Evolutionary conservation across 257 asterid genomes (phyloP).

Genomic region (Paulownia fortunei): DNA sequence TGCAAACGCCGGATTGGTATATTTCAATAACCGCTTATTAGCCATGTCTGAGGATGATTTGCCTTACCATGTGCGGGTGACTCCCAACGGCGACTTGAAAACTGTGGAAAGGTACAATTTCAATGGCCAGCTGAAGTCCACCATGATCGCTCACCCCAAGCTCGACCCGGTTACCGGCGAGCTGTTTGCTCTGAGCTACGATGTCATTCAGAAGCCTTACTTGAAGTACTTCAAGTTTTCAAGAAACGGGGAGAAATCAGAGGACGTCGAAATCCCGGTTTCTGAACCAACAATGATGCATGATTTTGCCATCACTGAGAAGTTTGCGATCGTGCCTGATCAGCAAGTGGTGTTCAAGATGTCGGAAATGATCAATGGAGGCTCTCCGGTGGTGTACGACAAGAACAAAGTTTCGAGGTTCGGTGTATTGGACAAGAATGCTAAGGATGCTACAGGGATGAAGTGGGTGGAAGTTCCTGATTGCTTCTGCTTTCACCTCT

Average conservation of each 20-base stretch:
- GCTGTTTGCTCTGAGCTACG: constrained; percentile 88
- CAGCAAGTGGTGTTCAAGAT: constrained; percentile 96
- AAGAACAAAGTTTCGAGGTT: constrained; percentile 67
- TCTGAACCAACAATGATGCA: constrained; percentile 97
- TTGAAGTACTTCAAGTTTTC: constrained; percentile 80
- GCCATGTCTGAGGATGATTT: constrained; percentile 99
- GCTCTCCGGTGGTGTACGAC: constrained; percentile 91
- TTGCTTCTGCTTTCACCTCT: constrained; percentile 93
- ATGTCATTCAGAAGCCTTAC: constrained; percentile 87
- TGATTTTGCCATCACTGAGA: constrained; percentile 96
- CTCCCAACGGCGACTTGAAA: constrained; percentile 70
- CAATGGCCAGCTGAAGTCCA: constrained; percentile 59
- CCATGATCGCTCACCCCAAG: constrained; percentile 98
- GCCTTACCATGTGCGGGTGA: constrained; percentile 80
- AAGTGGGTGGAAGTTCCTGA: constrained; percentile 88
- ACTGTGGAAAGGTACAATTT: constrained; percentile 71
- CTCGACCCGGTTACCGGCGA: constrained; percentile 89
- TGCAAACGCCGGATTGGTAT: constrained; percentile 94
- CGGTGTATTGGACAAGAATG: constrained; percentile 74
- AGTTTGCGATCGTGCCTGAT: constrained; percentile 77
- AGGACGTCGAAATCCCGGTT: constrained; percentile 85
- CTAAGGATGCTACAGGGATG: constrained; percentile 46
- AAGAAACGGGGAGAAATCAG: constrained; percentile 63
- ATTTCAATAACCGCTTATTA: constrained; percentile 69
- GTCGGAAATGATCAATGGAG: constrained; percentile 91